Evolutionary conservation across 2,329 filamentous ascomycete species (phyloP), one percentile per base, ranked within the genome.

Genomic region (Alternaria conjuncta): DNA sequence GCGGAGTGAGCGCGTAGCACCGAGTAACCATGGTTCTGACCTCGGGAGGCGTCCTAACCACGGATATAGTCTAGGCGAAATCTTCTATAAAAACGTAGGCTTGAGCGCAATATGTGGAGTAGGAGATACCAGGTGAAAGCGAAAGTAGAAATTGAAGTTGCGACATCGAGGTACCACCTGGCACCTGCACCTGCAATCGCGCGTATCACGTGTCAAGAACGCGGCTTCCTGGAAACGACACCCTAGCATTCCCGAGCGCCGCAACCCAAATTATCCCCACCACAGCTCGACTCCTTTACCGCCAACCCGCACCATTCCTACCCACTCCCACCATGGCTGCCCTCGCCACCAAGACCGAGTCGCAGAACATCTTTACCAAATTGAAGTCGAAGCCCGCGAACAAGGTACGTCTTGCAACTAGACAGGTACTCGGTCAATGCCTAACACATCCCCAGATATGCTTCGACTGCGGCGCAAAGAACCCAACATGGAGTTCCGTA

Each of bases 391-490:
- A 97, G 86, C 89, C 90, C 64, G 93, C 94, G 65, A 99, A 99
- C 86, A 97, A 96, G 88, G 94, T 96, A 83, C 76, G 85, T 57
- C 47, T 56, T 44, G n/a, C 23, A 20, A 56, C 32, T 23, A 66
- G 58, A 60, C 64, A 64, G 63, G 57, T 68, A 68, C 64, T 68
- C 65, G 66, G 68, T 63, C 60, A 49, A 60, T 59, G 45, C 63
- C 72, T 79, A 69, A 76, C 65, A 53, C 61, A 45, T 25, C 56
- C 75, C 57, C 68, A 97, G 94, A 89, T 97, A 85, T 99, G 96
- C 87, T 99, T 99, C 83, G 96, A 99, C 84, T 99, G 96, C 83
- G 90, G 92, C 79, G 92, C 94, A 76, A 98, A 98, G 84, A 97
- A 97, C 79, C 96, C 96, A 66, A 98, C 96, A 63, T 99, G 96